Conservation (phyloP, 257 asterid genomes). For the Solanum corneliomulleri region DNA sequence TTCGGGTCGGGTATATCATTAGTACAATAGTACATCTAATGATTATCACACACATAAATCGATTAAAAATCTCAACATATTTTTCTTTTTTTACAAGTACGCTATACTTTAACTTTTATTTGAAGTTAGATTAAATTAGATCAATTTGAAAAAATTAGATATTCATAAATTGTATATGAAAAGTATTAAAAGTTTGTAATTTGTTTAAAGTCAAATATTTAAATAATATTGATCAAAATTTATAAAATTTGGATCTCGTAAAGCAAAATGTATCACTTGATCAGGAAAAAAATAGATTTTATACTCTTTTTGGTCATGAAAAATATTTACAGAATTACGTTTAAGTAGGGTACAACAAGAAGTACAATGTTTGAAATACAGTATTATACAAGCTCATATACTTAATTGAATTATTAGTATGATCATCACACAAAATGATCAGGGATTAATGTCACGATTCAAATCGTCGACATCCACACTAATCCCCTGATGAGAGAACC, state of each 20-base stretch:
- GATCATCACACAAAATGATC: neutral
- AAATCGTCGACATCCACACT: too few relatives aligned
- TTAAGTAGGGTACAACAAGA: neutral
- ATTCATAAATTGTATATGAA: neutral
- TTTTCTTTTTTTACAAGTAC: neutral
- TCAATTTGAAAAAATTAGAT: neutral
- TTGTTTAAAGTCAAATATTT: neutral
- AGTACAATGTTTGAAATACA: neutral
- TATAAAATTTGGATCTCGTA: neutral
- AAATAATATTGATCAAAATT: neutral
- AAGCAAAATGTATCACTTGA: neutral
- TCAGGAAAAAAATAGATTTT: neutral
- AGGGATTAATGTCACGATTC: too few relatives aligned
- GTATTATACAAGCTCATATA: too few relatives aligned
- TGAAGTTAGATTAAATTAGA: neutral
- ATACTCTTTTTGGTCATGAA: neutral
- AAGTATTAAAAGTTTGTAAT: neutral
- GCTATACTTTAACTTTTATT: neutral
- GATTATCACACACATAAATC: neutral
- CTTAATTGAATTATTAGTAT: neutral
- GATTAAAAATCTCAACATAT: too few relatives aligned
- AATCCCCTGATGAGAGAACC: too few relatives aligned
- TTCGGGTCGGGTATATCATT: neutral
- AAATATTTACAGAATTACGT: neutral
- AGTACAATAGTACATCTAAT: too few relatives aligned